Percentiles rank a stretch among this genome's conserved stretches.
Conservation (phyloP, 331 rosid genomes). For the Rhamnella rubrinervis region DNA sequence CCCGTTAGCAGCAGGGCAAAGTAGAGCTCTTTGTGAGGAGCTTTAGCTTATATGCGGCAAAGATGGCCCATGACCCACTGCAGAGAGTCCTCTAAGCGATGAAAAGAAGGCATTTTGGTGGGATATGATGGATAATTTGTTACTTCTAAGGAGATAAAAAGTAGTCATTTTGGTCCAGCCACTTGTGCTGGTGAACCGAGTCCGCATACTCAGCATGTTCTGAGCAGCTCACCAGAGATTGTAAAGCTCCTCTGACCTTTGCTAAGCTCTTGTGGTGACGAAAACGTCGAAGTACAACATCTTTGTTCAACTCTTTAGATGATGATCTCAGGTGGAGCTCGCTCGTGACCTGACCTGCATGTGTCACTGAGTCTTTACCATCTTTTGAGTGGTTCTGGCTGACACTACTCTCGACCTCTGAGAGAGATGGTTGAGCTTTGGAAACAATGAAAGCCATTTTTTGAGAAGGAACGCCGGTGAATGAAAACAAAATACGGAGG, state of each 20-base stretch:
- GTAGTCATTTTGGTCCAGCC: constrained; percentile 28
- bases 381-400: neutral
- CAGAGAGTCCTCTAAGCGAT: neutral
- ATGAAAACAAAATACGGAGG: neutral
- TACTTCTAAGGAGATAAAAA: constrained; percentile 25
- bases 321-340: constrained; percentile 26
- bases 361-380: neutral
- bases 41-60: no score
- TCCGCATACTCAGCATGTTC: neutral
- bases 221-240: constrained; percentile 6
- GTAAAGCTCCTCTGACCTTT: constrained; percentile 23
- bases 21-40: no score
- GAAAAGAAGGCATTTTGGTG: neutral
- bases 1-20: no score
- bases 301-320: constrained; percentile 24
- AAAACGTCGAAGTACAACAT: constrained; percentile 29
- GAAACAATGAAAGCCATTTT: constrained; percentile 27
- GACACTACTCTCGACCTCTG: constrained; percentile 10
- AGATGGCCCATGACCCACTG: neutral
- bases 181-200: constrained; percentile 1
- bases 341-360: constrained; percentile 18
- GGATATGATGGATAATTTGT: neutral
- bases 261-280: constrained; percentile 31
- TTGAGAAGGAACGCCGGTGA: neutral
- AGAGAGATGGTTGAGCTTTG: constrained; percentile 17